Base-by-base conservation (phyloP, 2,329 filamentous ascomycete species). In the Sphaerulina vaccinii region DNA sequence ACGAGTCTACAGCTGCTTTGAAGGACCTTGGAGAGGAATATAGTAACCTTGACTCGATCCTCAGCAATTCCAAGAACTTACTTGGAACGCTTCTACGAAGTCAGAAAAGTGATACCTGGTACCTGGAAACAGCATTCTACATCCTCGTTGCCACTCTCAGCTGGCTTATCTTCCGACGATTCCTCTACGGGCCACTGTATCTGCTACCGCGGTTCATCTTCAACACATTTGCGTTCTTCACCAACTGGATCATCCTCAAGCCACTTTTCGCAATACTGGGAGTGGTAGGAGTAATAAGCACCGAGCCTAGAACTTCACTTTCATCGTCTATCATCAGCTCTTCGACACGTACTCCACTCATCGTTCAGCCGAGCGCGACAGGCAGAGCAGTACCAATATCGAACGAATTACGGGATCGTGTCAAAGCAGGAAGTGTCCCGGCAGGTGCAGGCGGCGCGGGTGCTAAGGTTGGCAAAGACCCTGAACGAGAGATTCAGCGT, bases 51-150 rank as follows among this genome's bases (percentile, higher is more conserved):
- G 89, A 92, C 62, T 81, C 82, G 10, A 79, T 96, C 66, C 78
- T 99, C 32, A 78, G 81, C 2, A 87, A 82, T 51, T 91, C 88
- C 39, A 81, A 82, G 58, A 85, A 84, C 49, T 76, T 99, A 15
- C 81, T 96, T 6, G 83, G 83, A 5, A 89, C 88, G 15, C 76
- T 99, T 39, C 74, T 97, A 40, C 83, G 83, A 55, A 93, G 88
- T 58, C 90, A 95, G 68, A 99, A 99, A 78, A 93, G 87, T 59
- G 93, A 99, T 68, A 96, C 91, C 2, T 99, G 93, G 93, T 99
- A 99, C 68, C 80, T 99, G 27, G 87, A 93, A 71, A 95, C 88
- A 32, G 84, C 91, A 2, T 84, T 97, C 60, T 95, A 91, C 68
- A 79, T 96, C 62, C 79, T 97, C 13, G 65, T 87, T 18, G 81